Conservation (phyloP, 2,329 filamentous ascomycete species). For the Aspergillus sp. region DNA sequence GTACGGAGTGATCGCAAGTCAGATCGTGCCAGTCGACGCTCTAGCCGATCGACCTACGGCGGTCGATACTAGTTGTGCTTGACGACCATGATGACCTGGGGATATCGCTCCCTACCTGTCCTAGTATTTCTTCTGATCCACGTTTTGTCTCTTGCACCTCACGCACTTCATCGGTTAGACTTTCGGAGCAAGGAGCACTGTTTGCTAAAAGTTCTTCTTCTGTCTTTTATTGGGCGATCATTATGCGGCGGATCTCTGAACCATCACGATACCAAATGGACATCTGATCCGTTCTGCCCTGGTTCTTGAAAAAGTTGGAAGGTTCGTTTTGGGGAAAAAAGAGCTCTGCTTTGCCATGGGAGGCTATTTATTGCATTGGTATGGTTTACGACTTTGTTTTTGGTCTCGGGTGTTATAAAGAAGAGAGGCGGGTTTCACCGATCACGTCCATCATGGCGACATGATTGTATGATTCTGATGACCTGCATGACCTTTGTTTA, state of each 20-base stretch:
- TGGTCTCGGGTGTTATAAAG: slow-evolving; percentile 20
- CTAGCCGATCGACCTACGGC: slow-evolving; percentile 42
- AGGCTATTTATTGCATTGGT: slow-evolving; percentile 20
- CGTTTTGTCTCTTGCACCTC: not conserved
- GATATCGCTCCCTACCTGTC: not conserved
- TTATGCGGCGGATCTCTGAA: slow-evolving; percentile 12
- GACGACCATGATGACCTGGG: not conserved
- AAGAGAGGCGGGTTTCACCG: slow-evolving; percentile 22
- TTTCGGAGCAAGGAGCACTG: slow-evolving; percentile 1
- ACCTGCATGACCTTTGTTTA: slow-evolving; percentile 25
- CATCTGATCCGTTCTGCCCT: slow-evolving; percentile 1
- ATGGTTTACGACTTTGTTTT: slow-evolving; percentile 14
- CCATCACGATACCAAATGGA: not conserved
- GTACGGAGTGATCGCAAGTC: slow-evolving; percentile 38
- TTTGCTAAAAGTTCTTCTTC: slow-evolving; percentile 13
- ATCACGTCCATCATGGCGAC: slow-evolving; percentile 29
- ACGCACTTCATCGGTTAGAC: slow-evolving; percentile 1
- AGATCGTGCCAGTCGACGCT: slow-evolving; percentile 40
- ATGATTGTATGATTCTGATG: slow-evolving; percentile 32
- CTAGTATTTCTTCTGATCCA: not conserved
- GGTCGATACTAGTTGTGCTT: slow-evolving; percentile 20
- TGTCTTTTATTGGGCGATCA: slow-evolving; percentile 20
- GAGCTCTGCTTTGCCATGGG: slow-evolving; percentile 17
- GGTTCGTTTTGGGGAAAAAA: slow-evolving; percentile 6
- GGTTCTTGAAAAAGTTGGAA: slow-evolving; percentile 19